Percentiles rank a stretch among this genome's conserved stretches.
Evolutionary conservation across 2,329 filamentous ascomycete genomes (phyloP).

Genomic region (Coniochaeta sp.): DNA sequence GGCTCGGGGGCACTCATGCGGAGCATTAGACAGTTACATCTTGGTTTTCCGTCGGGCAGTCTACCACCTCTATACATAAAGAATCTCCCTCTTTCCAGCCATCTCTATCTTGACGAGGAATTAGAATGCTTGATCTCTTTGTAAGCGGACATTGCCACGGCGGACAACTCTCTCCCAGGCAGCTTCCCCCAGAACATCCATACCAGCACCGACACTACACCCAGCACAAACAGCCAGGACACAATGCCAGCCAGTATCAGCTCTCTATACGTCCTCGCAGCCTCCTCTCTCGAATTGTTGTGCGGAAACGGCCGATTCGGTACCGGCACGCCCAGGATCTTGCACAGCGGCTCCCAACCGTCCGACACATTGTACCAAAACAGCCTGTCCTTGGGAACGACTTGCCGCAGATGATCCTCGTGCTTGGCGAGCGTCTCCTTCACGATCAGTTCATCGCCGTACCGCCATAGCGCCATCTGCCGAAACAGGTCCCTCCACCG

Average conservation of each 20-base stretch:
- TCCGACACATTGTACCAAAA: constrained; percentile 26
- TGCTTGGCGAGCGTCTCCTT: constrained; percentile 6
- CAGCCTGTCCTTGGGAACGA: constrained; percentile 24
- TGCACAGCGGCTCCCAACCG: constrained; percentile 26
- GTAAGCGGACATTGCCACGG: constrained; percentile 3
- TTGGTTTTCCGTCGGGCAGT: not conserved
- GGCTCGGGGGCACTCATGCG: too few species aligned
- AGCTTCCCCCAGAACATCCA: not conserved
- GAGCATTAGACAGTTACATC: not conserved
- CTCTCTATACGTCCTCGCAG: not conserved
- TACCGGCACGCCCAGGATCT: constrained; percentile 24
- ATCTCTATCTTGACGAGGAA: not conserved
- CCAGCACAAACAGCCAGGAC: not conserved
- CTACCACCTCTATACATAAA: not conserved
- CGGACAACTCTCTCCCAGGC: constrained; percentile 4
- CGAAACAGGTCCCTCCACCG: constrained; percentile 17
- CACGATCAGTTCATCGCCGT: constrained; percentile 17
- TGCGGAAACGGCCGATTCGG: constrained; percentile 26
- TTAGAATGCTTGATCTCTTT: constrained; percentile 4
- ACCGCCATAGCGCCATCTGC: constrained; percentile 15
- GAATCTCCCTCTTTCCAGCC: not conserved
- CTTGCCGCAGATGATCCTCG: constrained; percentile 21
- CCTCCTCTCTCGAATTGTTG: constrained; percentile 17
- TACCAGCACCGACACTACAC: not conserved
- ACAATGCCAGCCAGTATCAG: not conserved